Base-by-base conservation (phyloP, 441 rosid genomes). In the Pelargonium fulgidum region DNA sequence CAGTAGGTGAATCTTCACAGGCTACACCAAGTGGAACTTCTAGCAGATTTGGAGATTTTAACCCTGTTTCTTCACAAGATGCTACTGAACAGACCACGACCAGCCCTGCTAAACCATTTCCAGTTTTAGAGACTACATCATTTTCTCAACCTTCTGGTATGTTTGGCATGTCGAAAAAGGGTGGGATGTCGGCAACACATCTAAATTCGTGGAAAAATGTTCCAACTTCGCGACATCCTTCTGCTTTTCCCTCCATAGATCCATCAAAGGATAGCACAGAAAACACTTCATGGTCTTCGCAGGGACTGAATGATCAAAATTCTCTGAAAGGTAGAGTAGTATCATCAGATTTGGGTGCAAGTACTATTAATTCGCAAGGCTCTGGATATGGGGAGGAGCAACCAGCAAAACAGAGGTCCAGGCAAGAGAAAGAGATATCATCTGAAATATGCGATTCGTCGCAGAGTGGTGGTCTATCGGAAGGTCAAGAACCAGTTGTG, bases 151-250 rank as follows among this genome's bases (percentile, higher is more conserved):
- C 73, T 67, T 66, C 70, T 75, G 65, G 69, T 70, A 66, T 65
- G 33, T 73, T 85, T 62, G 81, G 75, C 69, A 69, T 72, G 70
- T 72, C 83, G 63, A 86, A 81, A 62, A 88, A 73, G 54, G 75
- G 62, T 66, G 80, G 72, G 47, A 70, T 79, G 74, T 70, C 77
- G 68, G 82, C 74, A 81, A 71, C 71, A 42, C 78, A 68, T 45
- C 81, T 83, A 36, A 68, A 74, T 73, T 70, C 75, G 9, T 80
- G 78, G 88, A 73, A 81, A 13, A 71, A 64, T 81, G 71, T 81
- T 61, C 68, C 90, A 70, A 66, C 80, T 5, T 82, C 69, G 17
- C 87, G 73, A 68, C 82, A 61, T 65, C 71, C 68, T 47, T 78
- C 81, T 14, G 83, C 82, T 69, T 73, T 72, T 61, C 70, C 82